These are phyloP conservation scores for Apiospora koreana DNA, from an alignment of 2,329 filamentous ascomycete species.

Conservation along the genomic window DNA sequence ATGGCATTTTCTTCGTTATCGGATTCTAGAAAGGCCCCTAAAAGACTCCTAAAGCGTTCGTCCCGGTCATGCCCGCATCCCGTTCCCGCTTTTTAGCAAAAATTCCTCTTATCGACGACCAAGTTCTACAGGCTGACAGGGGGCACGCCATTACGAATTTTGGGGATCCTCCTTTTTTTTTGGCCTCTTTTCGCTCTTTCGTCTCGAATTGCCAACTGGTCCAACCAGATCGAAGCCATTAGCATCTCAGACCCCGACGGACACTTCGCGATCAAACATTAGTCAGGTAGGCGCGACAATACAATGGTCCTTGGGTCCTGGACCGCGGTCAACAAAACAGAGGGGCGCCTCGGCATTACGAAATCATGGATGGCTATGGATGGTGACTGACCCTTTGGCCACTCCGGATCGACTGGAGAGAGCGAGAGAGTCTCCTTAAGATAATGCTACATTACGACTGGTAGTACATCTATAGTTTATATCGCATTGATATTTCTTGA, in stretches of 20 bases:
- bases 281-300: background rate
- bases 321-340: background rate
- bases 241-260: background rate
- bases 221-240: background rate
- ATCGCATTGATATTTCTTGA: background rate
- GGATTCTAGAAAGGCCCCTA: background rate
- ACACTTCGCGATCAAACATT: background rate
- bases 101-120: background rate
- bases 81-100: slow-evolving; percentile 3
- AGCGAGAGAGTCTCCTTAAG: background rate
- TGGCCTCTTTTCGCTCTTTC: background rate
- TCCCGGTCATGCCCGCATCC: background rate
- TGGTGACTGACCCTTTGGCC: background rate
- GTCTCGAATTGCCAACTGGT: background rate
- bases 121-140: no score
- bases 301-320: background rate
- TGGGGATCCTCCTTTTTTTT: background rate
- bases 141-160: background rate
- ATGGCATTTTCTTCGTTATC: background rate
- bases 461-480: background rate
- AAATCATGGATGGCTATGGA: background rate
- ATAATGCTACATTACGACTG: background rate
- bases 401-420: background rate
- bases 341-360: background rate
- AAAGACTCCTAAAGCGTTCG: background rate